These are phyloP conservation scores for Paraurostyla sp. DNA, from an alignment of 73 alveolate species.

Conservation along the genomic window DNA sequence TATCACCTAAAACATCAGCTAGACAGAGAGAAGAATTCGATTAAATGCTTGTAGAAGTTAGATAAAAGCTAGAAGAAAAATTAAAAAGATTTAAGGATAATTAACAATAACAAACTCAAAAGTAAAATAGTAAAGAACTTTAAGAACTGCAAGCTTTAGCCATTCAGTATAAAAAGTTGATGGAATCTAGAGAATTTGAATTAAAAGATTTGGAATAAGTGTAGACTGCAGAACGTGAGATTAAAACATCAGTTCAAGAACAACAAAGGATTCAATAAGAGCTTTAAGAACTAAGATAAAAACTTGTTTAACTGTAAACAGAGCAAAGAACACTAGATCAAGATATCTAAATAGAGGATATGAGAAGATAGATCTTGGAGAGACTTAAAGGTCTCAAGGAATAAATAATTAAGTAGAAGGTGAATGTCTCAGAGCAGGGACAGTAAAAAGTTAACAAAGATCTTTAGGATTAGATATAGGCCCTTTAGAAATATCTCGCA, in stretches of 20 bases:
- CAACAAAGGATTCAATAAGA: not conserved
- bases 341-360: conserved; percentile 16
- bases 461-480: not conserved
- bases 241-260: not conserved
- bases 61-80: conserved; percentile 6
- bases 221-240: not conserved
- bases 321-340: not conserved
- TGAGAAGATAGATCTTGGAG: conserved; percentile 9
- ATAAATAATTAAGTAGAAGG: not conserved
- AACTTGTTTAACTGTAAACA: not conserved
- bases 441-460: not conserved
- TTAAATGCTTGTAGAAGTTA: not conserved
- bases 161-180: not conserved
- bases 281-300: not conserved
- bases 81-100: not conserved
- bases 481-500: not conserved
- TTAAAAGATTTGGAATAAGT: not conserved
- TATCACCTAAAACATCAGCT: not conserved
- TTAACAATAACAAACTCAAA: not conserved
- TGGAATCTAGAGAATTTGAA: not conserved
- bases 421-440: not conserved
- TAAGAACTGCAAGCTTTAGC: not conserved
- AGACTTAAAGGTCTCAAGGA: conserved; percentile 14
- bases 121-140: not conserved
- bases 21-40: not conserved